Evolutionary conservation across 2,329 filamentous ascomycete genomes (phyloP), one percentile per base, ranked within the genome.

Genomic region (Aureobasidium namibiae): DNA sequence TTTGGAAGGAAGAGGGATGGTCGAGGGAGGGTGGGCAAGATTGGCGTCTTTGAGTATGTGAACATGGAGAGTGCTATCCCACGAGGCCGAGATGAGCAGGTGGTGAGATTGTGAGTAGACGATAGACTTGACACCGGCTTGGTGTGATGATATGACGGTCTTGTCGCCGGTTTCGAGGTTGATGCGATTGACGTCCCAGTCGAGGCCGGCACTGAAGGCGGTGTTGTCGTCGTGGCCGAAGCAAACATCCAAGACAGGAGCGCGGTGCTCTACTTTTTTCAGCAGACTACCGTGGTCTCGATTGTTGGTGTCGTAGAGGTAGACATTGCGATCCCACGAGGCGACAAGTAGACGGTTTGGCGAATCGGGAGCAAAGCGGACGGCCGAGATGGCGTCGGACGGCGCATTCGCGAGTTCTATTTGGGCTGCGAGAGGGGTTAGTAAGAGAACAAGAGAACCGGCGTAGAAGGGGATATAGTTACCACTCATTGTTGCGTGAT

Each of bases 291-390:
- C 82, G 38, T 82, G 78, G 63, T 81, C 69, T 33, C 69, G 79
- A 23, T 71, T 72, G 53, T 52, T 60, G 61, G 87, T 82, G 69
- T 95, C 89, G 79, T 97, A 97, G 56, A 92, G 80, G 74, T 96
- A 95, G 59, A 95, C 84, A 71, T 90, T 84, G 74, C 86, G 90
- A 75, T 97, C 92, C 94, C 94, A 99, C 59, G 91, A 96, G 11
- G 92, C 88, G 66, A 92, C 92, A n/a, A 95, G 83, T 38, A 99
- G 81, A 66, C 86, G 87, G 57, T 80, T 84, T 3, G 86, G 81
- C n/a, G 86, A 84, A 62, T 81, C 77, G 36, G 90, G 89, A 64
- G 92, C 90, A 79, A 95, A 99, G 69, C 85, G 85, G 68, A 97
- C 78, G 24, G 90, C 81, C 49, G 92, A 95, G 67, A 97, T 88